phyloP scores from a whole-genome alignment of 805 yeast species.

The Tetrapisispora namnaoensis region DNA sequence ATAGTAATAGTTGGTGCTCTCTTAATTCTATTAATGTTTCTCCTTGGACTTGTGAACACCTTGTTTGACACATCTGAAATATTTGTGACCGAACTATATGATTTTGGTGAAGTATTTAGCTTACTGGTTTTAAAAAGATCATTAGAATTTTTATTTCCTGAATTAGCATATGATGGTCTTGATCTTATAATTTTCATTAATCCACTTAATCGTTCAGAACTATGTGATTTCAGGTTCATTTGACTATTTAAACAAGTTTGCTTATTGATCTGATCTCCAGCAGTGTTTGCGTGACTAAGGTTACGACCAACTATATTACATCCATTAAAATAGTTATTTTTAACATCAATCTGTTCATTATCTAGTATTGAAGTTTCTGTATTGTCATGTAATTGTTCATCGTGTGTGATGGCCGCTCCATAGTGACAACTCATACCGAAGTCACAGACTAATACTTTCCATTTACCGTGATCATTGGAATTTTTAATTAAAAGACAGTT shows the following conservation, averaged over 20 bases:
- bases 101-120: slow-evolving; percentile 12
- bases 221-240: neutral
- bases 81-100: slow-evolving; percentile 25
- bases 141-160: neutral
- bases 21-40: neutral
- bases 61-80: slow-evolving; percentile 4
- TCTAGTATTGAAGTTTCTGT: neutral
- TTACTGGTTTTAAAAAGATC: neutral
- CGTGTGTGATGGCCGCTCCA: slow-evolving; percentile 5
- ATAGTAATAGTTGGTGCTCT: neutral
- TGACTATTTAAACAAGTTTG: neutral
- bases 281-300: neutral
- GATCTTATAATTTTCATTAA: neutral
- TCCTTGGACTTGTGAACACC: neutral
- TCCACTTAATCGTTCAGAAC: neutral
- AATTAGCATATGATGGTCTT: neutral
- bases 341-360: slow-evolving; percentile 3
- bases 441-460: slow-evolving; percentile 59
- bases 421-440: slow-evolving; percentile 65
- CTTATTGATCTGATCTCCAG: neutral
- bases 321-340: slow-evolving; percentile 5
- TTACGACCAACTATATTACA: neutral
- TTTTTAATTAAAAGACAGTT: slow-evolving; percentile 54
- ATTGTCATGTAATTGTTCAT: neutral
- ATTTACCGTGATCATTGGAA: slow-evolving; percentile 15